Base-by-base conservation (phyloP, 768 basidiomycete genomes). In the Tulasnella sp. region DNA sequence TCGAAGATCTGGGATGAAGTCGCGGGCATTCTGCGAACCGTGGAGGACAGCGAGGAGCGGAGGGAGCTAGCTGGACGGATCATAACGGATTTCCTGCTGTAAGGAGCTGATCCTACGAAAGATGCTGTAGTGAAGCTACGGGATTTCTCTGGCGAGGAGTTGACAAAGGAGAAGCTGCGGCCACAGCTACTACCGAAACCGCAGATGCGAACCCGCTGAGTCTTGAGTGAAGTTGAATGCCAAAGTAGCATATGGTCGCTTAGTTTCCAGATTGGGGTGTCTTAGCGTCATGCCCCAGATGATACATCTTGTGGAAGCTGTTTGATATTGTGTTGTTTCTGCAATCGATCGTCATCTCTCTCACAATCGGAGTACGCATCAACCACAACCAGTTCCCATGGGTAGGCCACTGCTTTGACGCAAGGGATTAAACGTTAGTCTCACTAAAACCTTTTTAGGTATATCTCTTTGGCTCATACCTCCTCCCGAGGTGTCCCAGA, bases 391-490 rank as follows among this genome's bases (percentile, higher is more conserved):
- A n/a, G n/a, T n/a, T n/a, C n/a, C n/a, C 12, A 44, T n/a, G 42
- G 42, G 12, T 44, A n/a, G 42, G 75, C 66, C 52, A 73, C 65
- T 17, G n/a, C n/a, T n/a, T n/a, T n/a, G n/a, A n/a, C n/a, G n/a
- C n/a, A n/a, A n/a, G n/a, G n/a, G n/a, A n/a, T 77, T 12, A 12
- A 44, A 12, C 12, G 12, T 12, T 44, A 12, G 42, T n/a, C 42
- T n/a, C 42, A 44, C 12, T 44, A 12, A 12, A n/a, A 12, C 12
- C n/a, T 12, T 44, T 12, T 12, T 12, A 44, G 12, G 42, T n/a
- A 12, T 12, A 44, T 12, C n/a, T 44, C 12, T 44, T 44, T 44
- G 42, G n/a, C n/a, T 73, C 14, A 39, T 73, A n/a, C 72, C 72
- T 67, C 41, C 64, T 12, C 22, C 65, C 22, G 65, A 35, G 67